Conservation (phyloP, 2,329 filamentous ascomycete genomes). For the Raffaelea albimanens region DNA sequence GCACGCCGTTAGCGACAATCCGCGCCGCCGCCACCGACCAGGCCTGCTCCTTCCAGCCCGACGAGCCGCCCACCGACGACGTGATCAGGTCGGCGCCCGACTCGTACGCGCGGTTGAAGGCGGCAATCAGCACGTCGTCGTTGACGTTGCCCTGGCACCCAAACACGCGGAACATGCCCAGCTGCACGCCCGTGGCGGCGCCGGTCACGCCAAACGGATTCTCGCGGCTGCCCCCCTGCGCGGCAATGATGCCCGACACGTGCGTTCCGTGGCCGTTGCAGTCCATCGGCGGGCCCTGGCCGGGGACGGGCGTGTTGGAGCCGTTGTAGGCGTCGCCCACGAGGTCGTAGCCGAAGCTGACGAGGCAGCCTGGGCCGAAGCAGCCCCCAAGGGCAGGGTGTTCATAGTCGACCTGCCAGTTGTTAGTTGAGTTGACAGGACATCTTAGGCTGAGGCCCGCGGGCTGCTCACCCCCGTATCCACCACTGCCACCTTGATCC, state of each 20-base stretch:
- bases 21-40: slow-evolving; percentile 29
- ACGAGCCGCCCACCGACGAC: slow-evolving; percentile 10
- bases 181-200: slow-evolving; percentile 17
- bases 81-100: slow-evolving; percentile 33
- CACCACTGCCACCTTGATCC: slow-evolving; percentile 43
- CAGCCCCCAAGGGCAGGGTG: slow-evolving; percentile 11
- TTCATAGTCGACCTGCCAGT: slow-evolving; percentile 8
- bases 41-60: slow-evolving; percentile 28
- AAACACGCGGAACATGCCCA: slow-evolving; percentile 18
- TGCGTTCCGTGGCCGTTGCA: slow-evolving; percentile 53
- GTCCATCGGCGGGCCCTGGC: slow-evolving; percentile 40
- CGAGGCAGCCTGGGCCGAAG: slow-evolving; percentile 10
- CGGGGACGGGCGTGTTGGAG: slow-evolving; percentile 27
- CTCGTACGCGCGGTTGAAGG: slow-evolving; percentile 24
- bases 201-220: slow-evolving; percentile 22
- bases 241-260: slow-evolving; percentile 53
- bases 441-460: background rate
- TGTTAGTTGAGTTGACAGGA: slow-evolving; percentile 12
- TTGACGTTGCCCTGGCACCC: slow-evolving; percentile 12
- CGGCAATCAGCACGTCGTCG: slow-evolving; percentile 23
- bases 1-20: slow-evolving; percentile 29
- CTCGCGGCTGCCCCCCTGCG: slow-evolving; percentile 40
- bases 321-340: slow-evolving; percentile 24
- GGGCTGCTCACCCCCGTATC: slow-evolving; percentile 52
- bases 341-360: slow-evolving; percentile 9